Evolutionary conservation across 805 yeast species (phyloP), one percentile per base, ranked within the genome.

Genomic region (Cyberlindnera mrakii): DNA sequence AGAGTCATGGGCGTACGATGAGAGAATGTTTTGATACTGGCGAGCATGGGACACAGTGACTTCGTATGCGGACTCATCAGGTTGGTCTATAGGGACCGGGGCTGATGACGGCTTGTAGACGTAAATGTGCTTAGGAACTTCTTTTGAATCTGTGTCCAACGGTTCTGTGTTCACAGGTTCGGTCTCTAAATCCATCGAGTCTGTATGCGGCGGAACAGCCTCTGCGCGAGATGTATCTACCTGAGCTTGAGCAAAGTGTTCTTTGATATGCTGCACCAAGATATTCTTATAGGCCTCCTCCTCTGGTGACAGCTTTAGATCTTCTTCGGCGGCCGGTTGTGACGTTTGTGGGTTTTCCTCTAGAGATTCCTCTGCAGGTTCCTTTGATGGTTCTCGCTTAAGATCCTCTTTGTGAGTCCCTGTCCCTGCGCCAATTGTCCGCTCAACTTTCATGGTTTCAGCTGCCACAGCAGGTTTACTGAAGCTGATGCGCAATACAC

Each of bases 1-100:
- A 4, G 79, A 63, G 20, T 58, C 55, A 9, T 58, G 63, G 10
- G 79, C 71, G 44, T 62, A 63, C 41, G 63, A 60, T 3, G 72
- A 55, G 9, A 80, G 58, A 43, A 77, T 66, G 15, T 71, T 57
- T 50, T 77, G 82, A 50, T 80, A 80, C 18, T 63, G 60, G 40
- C 67, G 65, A 3, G 81, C 82, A 46, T 80, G 82, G 3, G 70
- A 70, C 5, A 74, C 63, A 1, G 75, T 66, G 52, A 79, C 55
- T 20, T 75, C 78, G 41, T 68, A 71, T 3, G 55, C 56, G 0
- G 60, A 64, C 0, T 66, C 68, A 6, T 67, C 72, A 11, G 66
- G 67, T 7, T 49, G 45, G 2, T 31, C 34, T 3, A 42, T 40
- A 4, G 45, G 13, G n/a, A 51, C 18, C 23, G 59, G 52, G 3